These are phyloP conservation scores for Trypanosoma rangeli DNA, from an alignment of 208 protist genomes.

Conservation along the genomic window DNA sequence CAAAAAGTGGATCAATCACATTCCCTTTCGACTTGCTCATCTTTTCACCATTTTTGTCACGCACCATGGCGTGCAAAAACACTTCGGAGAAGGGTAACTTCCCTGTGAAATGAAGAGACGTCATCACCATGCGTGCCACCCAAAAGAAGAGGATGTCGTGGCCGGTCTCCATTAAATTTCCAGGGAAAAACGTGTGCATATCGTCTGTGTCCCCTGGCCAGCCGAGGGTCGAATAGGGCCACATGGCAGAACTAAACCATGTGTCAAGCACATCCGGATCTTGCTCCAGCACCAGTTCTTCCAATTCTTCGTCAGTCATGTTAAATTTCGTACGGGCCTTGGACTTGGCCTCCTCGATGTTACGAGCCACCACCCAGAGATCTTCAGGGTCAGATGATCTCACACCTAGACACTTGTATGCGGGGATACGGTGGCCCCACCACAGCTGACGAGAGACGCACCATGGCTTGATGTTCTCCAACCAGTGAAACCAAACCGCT, in stretches of 20 bases:
- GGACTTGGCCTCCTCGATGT: conserved; percentile 93
- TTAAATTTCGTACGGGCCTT: conserved; percentile 87
- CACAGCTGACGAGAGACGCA: conserved; percentile 99
- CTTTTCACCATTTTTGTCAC: conserved; percentile 99
- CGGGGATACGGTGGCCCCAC: conserved; percentile 99
- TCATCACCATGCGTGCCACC: conserved; percentile 99
- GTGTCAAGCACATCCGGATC: conserved; percentile 99
- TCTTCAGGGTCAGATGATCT: conserved; percentile 39
- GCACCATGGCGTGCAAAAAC: conserved; percentile 99
- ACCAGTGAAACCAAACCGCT: conserved; percentile 96
- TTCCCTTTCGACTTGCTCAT: conserved; percentile 99
- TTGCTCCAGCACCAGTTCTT: conserved; percentile 80
- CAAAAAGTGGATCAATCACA: conserved; percentile 99
- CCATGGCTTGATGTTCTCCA: conserved; percentile 97
- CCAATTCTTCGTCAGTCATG: conserved; percentile 61
- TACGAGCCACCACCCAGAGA: conserved; percentile 94
- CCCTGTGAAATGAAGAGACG: conserved; percentile 95
- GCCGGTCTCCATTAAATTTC: conserved; percentile 98
- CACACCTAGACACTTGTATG: conserved; percentile 91
- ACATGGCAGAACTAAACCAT: conserved; percentile 99
- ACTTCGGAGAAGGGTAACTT: conserved; percentile 97
- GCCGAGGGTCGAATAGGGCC: conserved; percentile 98
- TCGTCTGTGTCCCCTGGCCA: conserved; percentile 95
- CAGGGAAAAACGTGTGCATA: conserved; percentile 97
- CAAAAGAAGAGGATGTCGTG: conserved; percentile 99